Base-by-base conservation (phyloP, 2,329 filamentous ascomycete species). In the Neonectria magnoliae region DNA sequence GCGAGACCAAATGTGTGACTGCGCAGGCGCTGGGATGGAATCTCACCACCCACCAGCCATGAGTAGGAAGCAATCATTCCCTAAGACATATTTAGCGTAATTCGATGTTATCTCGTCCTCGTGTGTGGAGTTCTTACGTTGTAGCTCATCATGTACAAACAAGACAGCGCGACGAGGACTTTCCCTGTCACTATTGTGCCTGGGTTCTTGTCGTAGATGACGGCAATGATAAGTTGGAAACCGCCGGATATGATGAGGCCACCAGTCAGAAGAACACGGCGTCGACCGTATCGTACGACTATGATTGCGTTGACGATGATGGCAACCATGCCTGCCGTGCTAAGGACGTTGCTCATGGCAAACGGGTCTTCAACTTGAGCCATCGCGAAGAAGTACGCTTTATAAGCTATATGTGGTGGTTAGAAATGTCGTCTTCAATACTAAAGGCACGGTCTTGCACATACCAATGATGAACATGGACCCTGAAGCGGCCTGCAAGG, bases 401-500 rank as follows among this genome's bases (percentile, higher is more conserved):
- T 72, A 11, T 72, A 72, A 2, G 70, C 70, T 72, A 7, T 7
- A 5, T 2, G 3, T 8, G 13, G 2, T 14, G 2, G 2, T 61
- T 9, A 60, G 56, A n/a, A 38, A 7, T 7, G 16, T 10, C 0
- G 0, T 10, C 9, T 2, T 1, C 0, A 1, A n/a, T 6, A n/a
- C 36, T 4, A 0, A 0, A 8, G 1, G n/a, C 5, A 1, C 4
- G 7, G 7, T n/a, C 10, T n/a, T 2, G 2, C 2, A 25, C 27
- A 22, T 54, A 71, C 70, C 70, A 9, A 72, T 72, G 13, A 72
- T 73, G n/a, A 72, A 72, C 68, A 72, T 72, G 0, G 62, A 72
- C 0, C 70, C 70, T 0, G 70, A 69, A 4, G 70, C 70, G 5
- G 70, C 70, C 54, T 72, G 70, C 0, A 72, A 29, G 3, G 47